Conservation (phyloP, 306 rosid species). For the Oemleria cerasiformis region DNA sequence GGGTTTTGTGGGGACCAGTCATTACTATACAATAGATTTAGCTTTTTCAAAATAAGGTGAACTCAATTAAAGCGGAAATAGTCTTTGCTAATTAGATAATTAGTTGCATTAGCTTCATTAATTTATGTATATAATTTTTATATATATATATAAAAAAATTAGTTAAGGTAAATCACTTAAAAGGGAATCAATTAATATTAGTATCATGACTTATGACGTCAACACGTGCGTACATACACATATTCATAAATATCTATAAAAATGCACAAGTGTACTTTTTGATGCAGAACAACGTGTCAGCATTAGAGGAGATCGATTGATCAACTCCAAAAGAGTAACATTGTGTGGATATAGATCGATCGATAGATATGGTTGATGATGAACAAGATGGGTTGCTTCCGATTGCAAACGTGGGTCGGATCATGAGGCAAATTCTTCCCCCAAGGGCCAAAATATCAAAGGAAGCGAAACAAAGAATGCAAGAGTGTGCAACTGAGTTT, state of each 20-base stretch:
- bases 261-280: not conserved
- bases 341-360: not conserved
- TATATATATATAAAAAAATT: not conserved
- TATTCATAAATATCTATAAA: not conserved
- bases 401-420: slow-evolving; percentile 77
- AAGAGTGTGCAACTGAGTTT: slow-evolving; percentile 88
- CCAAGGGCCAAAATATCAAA: slow-evolving; percentile 68
- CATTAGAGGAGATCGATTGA: not conserved
- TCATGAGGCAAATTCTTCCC: slow-evolving; percentile 72
- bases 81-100: too few species aligned
- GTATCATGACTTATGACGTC: not conserved
- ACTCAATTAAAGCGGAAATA: too few species aligned
- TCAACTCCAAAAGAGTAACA: not conserved
- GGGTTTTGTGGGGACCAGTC: slow-evolving; percentile 21
- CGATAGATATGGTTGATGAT: slow-evolving; percentile 37
- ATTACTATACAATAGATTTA: not conserved
- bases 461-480: slow-evolving; percentile 70
- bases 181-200: not conserved
- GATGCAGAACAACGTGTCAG: slow-evolving; percentile 7
- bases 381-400: slow-evolving; percentile 63
- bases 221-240: not conserved
- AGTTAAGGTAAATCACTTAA: not conserved
- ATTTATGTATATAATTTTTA: too few species aligned
- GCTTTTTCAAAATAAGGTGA: too few species aligned
- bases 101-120: too few species aligned